phyloP scores from a whole-genome alignment of 1,284 basidiomycete species.

The Hemileia vastatrix region DNA sequence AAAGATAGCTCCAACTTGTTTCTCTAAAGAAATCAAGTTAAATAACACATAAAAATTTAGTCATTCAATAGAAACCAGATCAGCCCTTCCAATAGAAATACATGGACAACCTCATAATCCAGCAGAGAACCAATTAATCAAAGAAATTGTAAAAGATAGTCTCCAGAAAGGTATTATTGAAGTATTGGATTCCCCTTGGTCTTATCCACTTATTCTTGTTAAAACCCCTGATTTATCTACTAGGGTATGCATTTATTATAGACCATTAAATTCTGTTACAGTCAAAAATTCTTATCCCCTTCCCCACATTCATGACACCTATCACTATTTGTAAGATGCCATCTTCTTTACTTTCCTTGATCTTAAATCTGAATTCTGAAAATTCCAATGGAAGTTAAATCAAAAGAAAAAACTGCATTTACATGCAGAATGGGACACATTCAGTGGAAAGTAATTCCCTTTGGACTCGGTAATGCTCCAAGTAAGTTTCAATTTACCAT shows the following conservation, averaged over 20 bases:
- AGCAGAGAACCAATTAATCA: not conserved
- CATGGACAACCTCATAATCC: no score
- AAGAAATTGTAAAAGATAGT: not conserved
- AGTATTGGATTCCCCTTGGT: not conserved
- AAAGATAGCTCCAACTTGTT: not conserved
- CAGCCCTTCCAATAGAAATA: not conserved
- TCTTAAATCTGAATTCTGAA: not conserved
- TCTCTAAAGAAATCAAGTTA: not conserved
- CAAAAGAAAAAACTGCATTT: conserved; percentile 1
- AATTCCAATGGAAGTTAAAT: not conserved
- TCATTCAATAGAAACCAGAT: not conserved
- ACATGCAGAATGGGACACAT: not conserved
- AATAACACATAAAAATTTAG: not conserved
- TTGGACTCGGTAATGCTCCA: conserved; percentile 25
- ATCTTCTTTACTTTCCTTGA: not conserved
- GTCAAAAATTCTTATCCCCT: conserved; percentile 2
- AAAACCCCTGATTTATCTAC: not conserved
- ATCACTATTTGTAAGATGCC: not conserved
- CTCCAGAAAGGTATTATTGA: not conserved
- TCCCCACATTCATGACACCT: not conserved
- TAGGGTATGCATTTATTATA: conserved; percentile 6
- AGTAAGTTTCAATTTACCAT: conserved; percentile 41
- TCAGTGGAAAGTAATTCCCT: conserved; percentile 10
- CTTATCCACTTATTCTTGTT: not conserved
- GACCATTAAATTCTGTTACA: not conserved